phyloP scores from a whole-genome alignment of 2,329 filamentous ascomycete genomes.

The Fusarium torreyae region DNA sequence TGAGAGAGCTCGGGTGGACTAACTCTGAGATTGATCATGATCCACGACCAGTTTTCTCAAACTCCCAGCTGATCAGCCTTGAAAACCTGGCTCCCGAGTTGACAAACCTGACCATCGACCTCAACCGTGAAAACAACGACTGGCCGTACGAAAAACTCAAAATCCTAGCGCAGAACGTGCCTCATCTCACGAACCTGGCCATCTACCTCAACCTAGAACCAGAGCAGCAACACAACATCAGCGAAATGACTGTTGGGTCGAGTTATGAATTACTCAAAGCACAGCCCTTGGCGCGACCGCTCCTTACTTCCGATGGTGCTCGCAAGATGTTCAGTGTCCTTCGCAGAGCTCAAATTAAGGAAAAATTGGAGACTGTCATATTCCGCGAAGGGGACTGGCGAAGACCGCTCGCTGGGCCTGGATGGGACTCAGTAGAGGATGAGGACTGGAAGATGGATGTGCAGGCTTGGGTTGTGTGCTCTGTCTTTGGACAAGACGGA shows the following conservation, averaged over 20 bases:
- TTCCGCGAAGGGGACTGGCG: constrained; percentile 11
- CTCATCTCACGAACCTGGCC: not conserved
- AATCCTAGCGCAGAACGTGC: not conserved
- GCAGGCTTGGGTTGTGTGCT: not conserved
- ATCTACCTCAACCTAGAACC: constrained; percentile 3
- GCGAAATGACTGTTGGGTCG: not conserved
- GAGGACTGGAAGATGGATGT: not conserved
- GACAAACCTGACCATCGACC: constrained; percentile 6
- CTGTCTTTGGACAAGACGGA: not conserved
- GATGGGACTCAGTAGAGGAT: not conserved
- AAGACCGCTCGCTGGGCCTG: no score
- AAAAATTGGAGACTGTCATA: not conserved
- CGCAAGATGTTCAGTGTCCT: constrained; percentile 3
- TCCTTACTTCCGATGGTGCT: not conserved
- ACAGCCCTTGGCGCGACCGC: not conserved
- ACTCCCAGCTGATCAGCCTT: not conserved
- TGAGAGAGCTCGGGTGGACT: constrained; percentile 11
- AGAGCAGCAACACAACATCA: not conserved
- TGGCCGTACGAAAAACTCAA: constrained; percentile 10
- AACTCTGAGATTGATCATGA: not conserved
- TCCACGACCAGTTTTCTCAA: constrained; percentile 1
- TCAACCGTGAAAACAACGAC: constrained; percentile 6
- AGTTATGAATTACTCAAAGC: not conserved
- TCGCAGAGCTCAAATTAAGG: not conserved
- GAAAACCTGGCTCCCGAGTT: not conserved